phyloP scores from a whole-genome alignment of 805 yeast genomes.

The Metschnikowia reukaufii region DNA sequence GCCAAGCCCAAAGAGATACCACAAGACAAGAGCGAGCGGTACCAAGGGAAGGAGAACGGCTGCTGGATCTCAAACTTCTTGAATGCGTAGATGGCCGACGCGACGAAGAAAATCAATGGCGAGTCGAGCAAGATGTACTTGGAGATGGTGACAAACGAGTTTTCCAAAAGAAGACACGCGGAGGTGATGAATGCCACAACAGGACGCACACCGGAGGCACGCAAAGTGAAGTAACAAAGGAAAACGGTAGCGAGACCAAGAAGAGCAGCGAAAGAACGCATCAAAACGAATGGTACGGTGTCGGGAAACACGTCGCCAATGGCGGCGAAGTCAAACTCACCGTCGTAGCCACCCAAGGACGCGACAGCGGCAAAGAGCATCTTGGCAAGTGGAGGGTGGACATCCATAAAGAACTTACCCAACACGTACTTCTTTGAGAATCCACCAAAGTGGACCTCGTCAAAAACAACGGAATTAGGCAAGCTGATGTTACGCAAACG shows the following conservation, averaged over 20 bases:
- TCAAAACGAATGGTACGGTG: constrained; percentile 59
- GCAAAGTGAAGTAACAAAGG: constrained; percentile 64
- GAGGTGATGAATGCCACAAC: constrained; percentile 59
- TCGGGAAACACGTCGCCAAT: constrained; percentile 67
- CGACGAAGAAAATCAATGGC: constrained; percentile 75
- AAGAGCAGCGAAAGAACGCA: constrained; percentile 70
- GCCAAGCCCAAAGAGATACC: constrained; percentile 75
- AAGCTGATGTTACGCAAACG: constrained; percentile 60
- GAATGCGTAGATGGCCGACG: constrained; percentile 63
- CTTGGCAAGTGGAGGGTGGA: constrained; percentile 78
- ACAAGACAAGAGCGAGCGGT: constrained; percentile 57
- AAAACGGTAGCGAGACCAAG: constrained; percentile 69
- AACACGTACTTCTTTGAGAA: constrained; percentile 80
- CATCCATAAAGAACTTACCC: constrained; percentile 68
- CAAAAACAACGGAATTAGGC: constrained; percentile 86
- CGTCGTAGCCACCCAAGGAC: constrained; percentile 65
- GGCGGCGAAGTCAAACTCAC: constrained; percentile 63
- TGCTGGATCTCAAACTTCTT: constrained; percentile 64
- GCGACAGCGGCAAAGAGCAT: constrained; percentile 75
- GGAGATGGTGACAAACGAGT: constrained; percentile 67
- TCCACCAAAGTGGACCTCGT: constrained; percentile 96
- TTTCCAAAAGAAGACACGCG: constrained; percentile 60
- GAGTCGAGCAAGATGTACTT: constrained; percentile 75
- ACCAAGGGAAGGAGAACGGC: constrained; percentile 62
- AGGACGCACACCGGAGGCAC: constrained; percentile 70